Evolutionary conservation across 148 eudicot genomes (phyloP).

Genomic region (Spergularia marina): DNA sequence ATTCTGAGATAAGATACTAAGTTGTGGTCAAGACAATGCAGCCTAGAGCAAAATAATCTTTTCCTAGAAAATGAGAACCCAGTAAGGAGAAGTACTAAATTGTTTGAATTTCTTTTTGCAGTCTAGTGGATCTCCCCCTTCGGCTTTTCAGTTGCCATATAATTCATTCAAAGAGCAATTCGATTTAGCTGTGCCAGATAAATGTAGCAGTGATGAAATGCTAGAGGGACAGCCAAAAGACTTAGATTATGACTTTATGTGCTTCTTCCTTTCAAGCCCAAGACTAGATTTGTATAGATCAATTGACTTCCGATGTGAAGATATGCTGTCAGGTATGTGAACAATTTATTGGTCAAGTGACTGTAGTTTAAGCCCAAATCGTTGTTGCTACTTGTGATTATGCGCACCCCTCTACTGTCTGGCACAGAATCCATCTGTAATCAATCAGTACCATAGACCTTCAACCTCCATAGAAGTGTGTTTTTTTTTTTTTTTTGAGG

Average conservation of each 20-base stretch:
- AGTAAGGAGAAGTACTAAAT: background rate
- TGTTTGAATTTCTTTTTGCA: slow-evolving; percentile 35
- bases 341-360: background rate
- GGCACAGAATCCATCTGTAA: background rate
- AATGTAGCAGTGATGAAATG: slow-evolving; percentile 31
- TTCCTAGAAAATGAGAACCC: background rate
- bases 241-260: slow-evolving; percentile 76
- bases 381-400: background rate
- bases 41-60: background rate
- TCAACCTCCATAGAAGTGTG: background rate
- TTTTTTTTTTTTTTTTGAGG: no score
- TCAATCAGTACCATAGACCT: background rate
- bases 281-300: slow-evolving; percentile 77
- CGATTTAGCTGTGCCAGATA: slow-evolving; percentile 33
- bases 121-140: slow-evolving; percentile 84
- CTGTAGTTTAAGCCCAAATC: background rate
- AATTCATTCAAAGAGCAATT: slow-evolving; percentile 59
- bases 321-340: slow-evolving; percentile 75
- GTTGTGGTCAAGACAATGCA: background rate
- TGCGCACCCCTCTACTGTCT: background rate
- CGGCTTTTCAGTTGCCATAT: slow-evolving; percentile 83
- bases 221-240: slow-evolving; percentile 42
- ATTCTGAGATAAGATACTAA: background rate
- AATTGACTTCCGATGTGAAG: slow-evolving; percentile 92
- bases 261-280: slow-evolving; percentile 80